A percentile compares a stretch with the other conserved stretches of the same genome.
Evolutionary conservation across 2,329 filamentous ascomycete species (phyloP).

Genomic region (Raffaelea deltoideospora): DNA sequence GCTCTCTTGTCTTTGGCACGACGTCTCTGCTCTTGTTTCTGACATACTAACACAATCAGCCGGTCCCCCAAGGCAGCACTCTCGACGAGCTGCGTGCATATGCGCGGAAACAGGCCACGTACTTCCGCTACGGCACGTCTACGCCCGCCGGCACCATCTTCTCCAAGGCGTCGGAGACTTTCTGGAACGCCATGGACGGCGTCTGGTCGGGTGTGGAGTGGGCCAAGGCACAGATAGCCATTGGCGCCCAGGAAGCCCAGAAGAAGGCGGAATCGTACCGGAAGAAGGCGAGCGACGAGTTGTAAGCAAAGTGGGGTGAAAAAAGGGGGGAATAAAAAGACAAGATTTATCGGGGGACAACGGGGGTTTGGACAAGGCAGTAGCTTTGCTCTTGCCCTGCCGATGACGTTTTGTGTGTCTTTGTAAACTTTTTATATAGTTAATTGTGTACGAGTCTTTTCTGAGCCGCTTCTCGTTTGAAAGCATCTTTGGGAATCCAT

Average conservation of each 20-base stretch:
- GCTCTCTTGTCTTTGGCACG: not conserved
- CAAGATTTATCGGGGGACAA: too few relatives aligned
- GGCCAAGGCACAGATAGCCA: conserved; percentile 31
- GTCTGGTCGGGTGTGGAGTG: conserved; percentile 28
- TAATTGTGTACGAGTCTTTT: too few relatives aligned
- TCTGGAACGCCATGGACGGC: conserved; percentile 23
- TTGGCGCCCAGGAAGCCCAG: conserved; percentile 32
- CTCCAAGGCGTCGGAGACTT: conserved; percentile 41
- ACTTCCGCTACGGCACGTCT: conserved; percentile 61
- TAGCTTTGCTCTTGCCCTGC: too few relatives aligned
- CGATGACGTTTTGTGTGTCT: too few relatives aligned
- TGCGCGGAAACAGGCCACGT: conserved; percentile 58
- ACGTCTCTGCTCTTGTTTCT: conserved; percentile 14
- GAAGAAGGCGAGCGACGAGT: conserved; percentile 30
- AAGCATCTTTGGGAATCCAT: too few relatives aligned
- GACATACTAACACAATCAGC: conserved; percentile 14
- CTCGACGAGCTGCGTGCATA: conserved; percentile 55
- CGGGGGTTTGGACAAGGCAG: too few relatives aligned
- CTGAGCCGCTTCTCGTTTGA: too few relatives aligned
- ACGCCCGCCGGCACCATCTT: conserved; percentile 50
- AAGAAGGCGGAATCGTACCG: conserved; percentile 24
- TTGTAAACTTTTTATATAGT: too few relatives aligned
- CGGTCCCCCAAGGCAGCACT: conserved; percentile 50
- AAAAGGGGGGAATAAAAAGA: too few relatives aligned
- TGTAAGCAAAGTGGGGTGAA: conserved; percentile 29